Evolutionary conservation across 106 monocot genomes (phyloP), one percentile per base, ranked within the genome.

Genomic region (Xerophyta viscosa): DNA sequence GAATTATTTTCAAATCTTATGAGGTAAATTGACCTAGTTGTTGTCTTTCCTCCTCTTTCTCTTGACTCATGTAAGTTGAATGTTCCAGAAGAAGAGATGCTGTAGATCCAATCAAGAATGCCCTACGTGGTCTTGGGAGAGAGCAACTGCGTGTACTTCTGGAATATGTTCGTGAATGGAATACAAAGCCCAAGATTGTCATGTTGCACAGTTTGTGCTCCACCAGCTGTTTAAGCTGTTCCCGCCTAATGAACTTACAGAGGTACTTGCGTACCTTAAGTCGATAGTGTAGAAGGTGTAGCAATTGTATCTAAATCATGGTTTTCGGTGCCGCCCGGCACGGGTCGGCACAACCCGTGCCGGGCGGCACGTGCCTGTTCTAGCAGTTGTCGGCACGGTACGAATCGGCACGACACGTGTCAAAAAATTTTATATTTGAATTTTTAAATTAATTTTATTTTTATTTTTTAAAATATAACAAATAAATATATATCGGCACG

Each of bases 161-260:
- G 12, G 96, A 89, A 46, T 96, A 89, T 54, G 49, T 82, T 57
- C 69, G 96, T 37, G 96, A 96, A 63, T 96, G 96, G 96, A 96
- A 96, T 60, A 96, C 96, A 37, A 88, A 86, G 52, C 81, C 89
- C 48, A 85, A 86, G 52, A 82, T 15, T 89, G 96, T 31, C 85
- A 96, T 69, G 79, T 96, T 50, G 96, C 89, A 8, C 89, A 89
- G 29, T 73, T 74, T 56, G 85, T 89, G 43, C 77, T 96, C 58
- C 76, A 45, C 39, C 60, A 45, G 46, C 46, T 89, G 11, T 82
- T 96, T 26, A 81, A 62, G 44, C 57, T 71, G 24, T 77, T 82
- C 41, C 73, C 89, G 24, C 89, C 96, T 8, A 82, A 69, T 28
- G 73, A 76, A 8, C 79, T 96, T 48, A 60, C 79, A 59, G 81